Conservation (phyloP, 179 eudicot species). For the Carnegiea gigantea region DNA sequence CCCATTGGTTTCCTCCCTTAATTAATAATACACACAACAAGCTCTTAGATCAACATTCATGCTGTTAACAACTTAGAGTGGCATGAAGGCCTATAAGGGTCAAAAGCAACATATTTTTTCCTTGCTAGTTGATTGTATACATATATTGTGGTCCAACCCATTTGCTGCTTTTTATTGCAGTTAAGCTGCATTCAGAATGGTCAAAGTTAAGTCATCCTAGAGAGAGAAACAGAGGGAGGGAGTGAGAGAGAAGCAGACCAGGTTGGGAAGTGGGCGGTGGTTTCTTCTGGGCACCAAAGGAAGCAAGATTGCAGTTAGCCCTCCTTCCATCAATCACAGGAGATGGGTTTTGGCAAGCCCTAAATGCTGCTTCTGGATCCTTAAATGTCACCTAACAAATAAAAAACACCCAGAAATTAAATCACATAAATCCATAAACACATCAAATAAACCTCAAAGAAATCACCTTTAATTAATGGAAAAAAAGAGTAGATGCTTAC, state of each 20-base stretch:
- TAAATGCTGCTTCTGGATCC: conserved; percentile 53
- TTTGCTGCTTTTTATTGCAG: conserved; percentile 14
- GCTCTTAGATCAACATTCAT: background rate
- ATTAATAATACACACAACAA: background rate
- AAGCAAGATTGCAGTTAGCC: conserved; percentile 61
- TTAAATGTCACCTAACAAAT: conserved; percentile 51
- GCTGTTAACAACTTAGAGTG: background rate
- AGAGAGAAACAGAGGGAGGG: background rate
- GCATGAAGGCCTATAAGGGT: background rate
- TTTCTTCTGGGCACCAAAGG: conserved; percentile 53
- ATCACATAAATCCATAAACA: no score
- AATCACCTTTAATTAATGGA: no score
- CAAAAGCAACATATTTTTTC: background rate
- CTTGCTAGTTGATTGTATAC: background rate
- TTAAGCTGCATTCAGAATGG: conserved; percentile 21
- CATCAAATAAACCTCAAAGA: no score
- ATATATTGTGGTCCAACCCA: conserved; percentile 27
- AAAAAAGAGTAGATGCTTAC: conserved; percentile 12
- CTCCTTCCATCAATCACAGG: conserved; percentile 63
- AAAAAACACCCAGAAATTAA: background rate
- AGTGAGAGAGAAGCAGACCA: conserved; percentile 17
- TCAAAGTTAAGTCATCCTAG: conserved; percentile 28
- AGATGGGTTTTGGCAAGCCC: conserved; percentile 65
- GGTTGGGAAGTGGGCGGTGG: conserved; percentile 31
- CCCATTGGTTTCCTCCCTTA: background rate